Evolutionary conservation across 1,284 basidiomycete species (phyloP).

Genomic region (Sphagnurus paluster): DNA sequence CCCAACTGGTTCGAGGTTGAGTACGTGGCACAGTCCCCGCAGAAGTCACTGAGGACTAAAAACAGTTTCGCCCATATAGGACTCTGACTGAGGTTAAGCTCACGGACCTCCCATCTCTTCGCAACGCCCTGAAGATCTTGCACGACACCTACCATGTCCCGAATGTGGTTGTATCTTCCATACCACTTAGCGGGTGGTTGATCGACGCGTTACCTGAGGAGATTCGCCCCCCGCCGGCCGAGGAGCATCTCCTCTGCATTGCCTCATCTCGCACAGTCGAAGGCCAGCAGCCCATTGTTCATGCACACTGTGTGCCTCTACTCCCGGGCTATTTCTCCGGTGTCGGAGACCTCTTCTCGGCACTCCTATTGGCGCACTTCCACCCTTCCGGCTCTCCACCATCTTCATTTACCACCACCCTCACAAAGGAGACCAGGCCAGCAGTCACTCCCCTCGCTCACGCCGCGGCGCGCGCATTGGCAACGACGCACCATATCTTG

Average conservation of each 20-base stretch:
- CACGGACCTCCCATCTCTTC: conserved; percentile 64
- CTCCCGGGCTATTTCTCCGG: conserved; percentile 94
- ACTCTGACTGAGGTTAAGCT: conserved; percentile 75
- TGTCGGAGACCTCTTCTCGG: conserved; percentile 96
- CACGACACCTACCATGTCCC: conserved; percentile 78
- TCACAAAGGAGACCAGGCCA: conserved; percentile 3
- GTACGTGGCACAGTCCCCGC: conserved; percentile 51
- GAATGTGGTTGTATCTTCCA: conserved; percentile 91
- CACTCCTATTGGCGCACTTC: conserved; percentile 87
- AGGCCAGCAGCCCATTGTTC: conserved; percentile 37
- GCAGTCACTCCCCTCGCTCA: conserved; percentile 39
- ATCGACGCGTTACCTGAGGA: conserved; percentile 44
- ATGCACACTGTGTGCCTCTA: conserved; percentile 75
- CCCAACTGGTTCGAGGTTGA: conserved; percentile 99
- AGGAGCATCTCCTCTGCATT: conserved; percentile 74
- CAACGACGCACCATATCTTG: conserved; percentile 86
- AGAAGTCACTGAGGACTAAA: no score
- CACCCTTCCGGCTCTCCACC: conserved; percentile 5
- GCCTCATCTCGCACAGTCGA: conserved; percentile 49
- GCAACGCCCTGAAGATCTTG: conserved; percentile 68
- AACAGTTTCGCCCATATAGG: no score
- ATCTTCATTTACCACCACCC: conserved; percentile 23
- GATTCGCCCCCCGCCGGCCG: conserved; percentile 36
- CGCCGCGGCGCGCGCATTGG: conserved; percentile 73
- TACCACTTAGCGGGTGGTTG: conserved; percentile 66